phyloP scores from a whole-genome alignment of 2,329 filamentous ascomycete species.

The Stenocarpella maydis region DNA sequence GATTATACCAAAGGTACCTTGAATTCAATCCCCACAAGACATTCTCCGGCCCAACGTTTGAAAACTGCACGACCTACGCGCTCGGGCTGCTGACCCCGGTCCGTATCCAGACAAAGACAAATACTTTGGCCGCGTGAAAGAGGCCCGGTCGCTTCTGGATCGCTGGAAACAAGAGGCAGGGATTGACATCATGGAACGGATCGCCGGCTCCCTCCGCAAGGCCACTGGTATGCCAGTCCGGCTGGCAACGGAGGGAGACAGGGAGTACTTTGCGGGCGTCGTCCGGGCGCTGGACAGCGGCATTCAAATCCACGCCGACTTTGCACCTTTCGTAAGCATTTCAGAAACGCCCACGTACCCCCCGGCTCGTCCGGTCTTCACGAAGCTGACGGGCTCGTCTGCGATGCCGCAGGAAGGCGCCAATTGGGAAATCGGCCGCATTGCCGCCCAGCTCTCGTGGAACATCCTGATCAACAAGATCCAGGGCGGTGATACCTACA shows the following conservation, averaged over 20 bases:
- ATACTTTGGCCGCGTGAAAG: neutral
- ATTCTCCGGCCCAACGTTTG: neutral
- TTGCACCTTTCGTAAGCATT: neutral
- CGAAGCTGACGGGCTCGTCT: neutral
- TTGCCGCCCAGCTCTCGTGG: constrained; percentile 14
- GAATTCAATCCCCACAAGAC: neutral
- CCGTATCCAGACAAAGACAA: neutral
- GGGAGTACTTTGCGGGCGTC: neutral
- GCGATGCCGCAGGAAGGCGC: neutral
- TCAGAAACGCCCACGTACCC: neutral
- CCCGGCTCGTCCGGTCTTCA: neutral
- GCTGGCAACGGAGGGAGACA: neutral
- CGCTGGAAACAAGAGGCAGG: neutral
- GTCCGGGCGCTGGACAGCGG: neutral
- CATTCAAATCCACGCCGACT: neutral
- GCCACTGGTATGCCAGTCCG: neutral
- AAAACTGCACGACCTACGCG: neutral
- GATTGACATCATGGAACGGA: neutral
- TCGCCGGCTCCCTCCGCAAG: neutral
- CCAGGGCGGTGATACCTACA: constrained; percentile 5
- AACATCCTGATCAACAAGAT: constrained; percentile 18
- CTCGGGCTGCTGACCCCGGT: neutral
- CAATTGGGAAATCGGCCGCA: constrained; percentile 3
- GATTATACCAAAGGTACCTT: constrained; percentile 1
- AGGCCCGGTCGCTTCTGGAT: neutral